phyloP scores from a whole-genome alignment of 2,329 filamentous ascomycete genomes.

The Colletotrichum neosansevieriae region DNA sequence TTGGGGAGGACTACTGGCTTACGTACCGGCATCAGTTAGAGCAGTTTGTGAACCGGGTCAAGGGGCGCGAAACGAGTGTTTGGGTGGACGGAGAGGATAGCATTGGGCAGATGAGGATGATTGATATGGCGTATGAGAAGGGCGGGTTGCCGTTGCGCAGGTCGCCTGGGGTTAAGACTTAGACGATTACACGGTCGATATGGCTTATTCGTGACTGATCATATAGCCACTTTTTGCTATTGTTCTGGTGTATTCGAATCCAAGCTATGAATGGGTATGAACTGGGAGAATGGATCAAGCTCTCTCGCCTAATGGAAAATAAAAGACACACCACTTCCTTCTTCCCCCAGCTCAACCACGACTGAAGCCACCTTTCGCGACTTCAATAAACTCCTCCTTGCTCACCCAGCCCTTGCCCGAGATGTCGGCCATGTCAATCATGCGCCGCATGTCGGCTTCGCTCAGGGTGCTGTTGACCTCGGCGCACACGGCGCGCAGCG shows the following conservation, averaged over 20 bases:
- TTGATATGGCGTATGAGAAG: slow-evolving; percentile 61
- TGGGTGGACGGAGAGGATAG: slow-evolving; percentile 59
- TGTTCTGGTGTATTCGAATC: slow-evolving; percentile 11
- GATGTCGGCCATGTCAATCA: slow-evolving; percentile 98
- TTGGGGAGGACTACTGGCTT: slow-evolving; percentile 54
- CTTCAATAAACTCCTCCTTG: slow-evolving; percentile 76
- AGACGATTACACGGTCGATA: neutral
- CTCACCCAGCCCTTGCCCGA: slow-evolving; percentile 87
- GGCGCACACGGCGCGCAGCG: slow-evolving; percentile 86
- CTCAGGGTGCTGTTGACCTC: slow-evolving; percentile 88
- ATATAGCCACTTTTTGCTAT: neutral
- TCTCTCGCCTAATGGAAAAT: neutral
- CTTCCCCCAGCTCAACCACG: slow-evolving; percentile 2
- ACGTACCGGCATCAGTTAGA: slow-evolving; percentile 61
- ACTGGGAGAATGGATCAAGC: neutral
- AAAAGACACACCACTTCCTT: neutral
- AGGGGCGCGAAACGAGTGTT: slow-evolving; percentile 50
- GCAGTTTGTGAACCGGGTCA: slow-evolving; percentile 60
- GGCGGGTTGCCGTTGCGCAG: slow-evolving; percentile 37
- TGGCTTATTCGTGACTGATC: neutral
- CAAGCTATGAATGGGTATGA: neutral
- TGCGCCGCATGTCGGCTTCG: slow-evolving; percentile 91
- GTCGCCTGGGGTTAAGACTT: slow-evolving; percentile 34
- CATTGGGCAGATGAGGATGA: slow-evolving; percentile 57
- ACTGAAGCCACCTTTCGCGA: slow-evolving; percentile 48